phyloP scores from a whole-genome alignment of 2,329 filamentous ascomycete genomes.

The Arthrobotrys megalospora region DNA sequence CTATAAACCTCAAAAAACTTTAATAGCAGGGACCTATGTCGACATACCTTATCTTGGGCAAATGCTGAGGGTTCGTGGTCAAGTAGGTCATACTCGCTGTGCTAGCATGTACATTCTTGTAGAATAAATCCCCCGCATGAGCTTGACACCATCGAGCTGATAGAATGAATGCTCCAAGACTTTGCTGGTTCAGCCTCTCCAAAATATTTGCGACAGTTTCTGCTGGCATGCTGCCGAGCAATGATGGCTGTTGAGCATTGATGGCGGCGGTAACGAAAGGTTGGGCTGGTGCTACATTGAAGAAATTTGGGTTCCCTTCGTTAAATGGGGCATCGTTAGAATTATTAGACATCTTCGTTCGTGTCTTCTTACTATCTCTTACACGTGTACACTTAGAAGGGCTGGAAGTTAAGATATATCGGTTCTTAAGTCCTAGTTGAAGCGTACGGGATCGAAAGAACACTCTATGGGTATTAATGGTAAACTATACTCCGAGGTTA shows the following conservation, averaged over 20 bases:
- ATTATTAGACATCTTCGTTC: no score
- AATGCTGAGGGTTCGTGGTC: background rate
- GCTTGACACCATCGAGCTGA: conserved; percentile 22
- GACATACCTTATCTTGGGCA: conserved; percentile 20
- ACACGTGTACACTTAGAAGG: no score
- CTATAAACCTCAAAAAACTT: no score
- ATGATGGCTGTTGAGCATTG: background rate
- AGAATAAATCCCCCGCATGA: conserved; percentile 1
- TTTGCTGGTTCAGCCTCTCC: background rate
- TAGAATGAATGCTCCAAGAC: conserved; percentile 10
- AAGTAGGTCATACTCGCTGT: background rate
- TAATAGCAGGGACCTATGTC: background rate
- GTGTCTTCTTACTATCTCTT: no score
- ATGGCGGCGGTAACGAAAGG: background rate
- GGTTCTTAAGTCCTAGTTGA: no score
- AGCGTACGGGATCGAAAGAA: no score
- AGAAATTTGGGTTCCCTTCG: background rate
- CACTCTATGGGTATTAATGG: no score
- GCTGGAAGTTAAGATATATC: no score
- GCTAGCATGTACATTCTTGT: background rate
- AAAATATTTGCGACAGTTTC: conserved; percentile 14
- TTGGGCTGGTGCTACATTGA: background rate
- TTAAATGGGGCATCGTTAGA: no score
- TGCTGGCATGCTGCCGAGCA: conserved; percentile 16
- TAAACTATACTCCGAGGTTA: no score